Conservation (phyloP, 768 basidiomycete genomes). For the Leccinum broughii region DNA sequence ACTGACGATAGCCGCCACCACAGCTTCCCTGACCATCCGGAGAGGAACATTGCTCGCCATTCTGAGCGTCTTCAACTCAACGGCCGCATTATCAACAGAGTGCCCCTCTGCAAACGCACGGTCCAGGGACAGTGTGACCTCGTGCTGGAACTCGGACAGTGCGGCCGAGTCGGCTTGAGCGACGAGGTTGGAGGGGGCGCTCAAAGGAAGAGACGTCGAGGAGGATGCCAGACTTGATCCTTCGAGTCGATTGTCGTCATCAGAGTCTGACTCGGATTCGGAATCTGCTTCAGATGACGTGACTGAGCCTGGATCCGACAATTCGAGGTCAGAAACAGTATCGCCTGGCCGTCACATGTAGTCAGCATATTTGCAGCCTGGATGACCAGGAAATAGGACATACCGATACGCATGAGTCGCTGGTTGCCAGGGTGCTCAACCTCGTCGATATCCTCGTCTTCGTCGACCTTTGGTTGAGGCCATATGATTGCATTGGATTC, state of each 20-base stretch:
- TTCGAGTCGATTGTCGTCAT: conserved; percentile 41
- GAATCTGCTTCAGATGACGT: conserved; percentile 52
- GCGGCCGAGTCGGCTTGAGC: conserved; percentile 44
- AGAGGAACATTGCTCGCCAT: conserved; percentile 96
- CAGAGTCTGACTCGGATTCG: conserved; percentile 40
- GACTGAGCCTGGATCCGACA: conserved; percentile 59
- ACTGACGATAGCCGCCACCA: conserved; percentile 82
- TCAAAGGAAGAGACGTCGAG: conserved; percentile 45
- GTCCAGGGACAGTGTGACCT: conserved; percentile 83
- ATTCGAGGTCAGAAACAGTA: conserved; percentile 57
- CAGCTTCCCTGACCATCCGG: conserved; percentile 80
- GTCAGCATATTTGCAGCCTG: background rate
- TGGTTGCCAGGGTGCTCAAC: conserved; percentile 68
- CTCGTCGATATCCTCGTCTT: conserved; percentile 63
- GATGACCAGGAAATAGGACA: conserved; percentile 3
- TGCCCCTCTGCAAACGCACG: conserved; percentile 92
- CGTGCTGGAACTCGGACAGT: conserved; percentile 70
- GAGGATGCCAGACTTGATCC: conserved; percentile 43
- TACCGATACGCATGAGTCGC: conserved; percentile 76
- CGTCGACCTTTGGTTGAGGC: conserved; percentile 53
- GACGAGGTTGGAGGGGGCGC: conserved; percentile 38
- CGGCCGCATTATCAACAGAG: conserved; percentile 87
- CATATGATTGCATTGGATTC: too few species aligned
- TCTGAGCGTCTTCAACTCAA: conserved; percentile 93
- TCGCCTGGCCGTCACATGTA: conserved; percentile 44